Percentiles rank a stretch among this genome's conserved stretches.
phyloP scores from a whole-genome alignment of 257 asterid species.

The Solanum pimpinellifolium region DNA sequence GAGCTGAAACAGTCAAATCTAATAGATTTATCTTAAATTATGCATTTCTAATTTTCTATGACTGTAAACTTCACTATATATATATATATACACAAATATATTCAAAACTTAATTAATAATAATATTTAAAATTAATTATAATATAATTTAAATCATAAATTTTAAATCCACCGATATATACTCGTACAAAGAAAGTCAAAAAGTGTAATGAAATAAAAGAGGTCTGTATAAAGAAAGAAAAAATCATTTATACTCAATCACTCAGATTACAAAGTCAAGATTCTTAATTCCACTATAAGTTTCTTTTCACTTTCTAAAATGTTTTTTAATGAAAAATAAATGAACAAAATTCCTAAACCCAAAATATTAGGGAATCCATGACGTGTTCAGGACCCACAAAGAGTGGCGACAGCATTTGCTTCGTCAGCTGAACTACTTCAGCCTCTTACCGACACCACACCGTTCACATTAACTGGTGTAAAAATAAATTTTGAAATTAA shows the following conservation, averaged over 20 bases:
- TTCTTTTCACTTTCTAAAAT: not conserved
- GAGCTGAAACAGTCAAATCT: not conserved
- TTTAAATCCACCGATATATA: not conserved
- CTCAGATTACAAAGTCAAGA: not conserved
- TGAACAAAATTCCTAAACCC: not conserved
- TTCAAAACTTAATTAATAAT: no score
- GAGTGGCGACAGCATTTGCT: not conserved
- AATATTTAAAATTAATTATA: not conserved
- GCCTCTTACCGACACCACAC: not conserved
- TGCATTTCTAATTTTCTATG: no score
- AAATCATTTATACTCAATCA: not conserved
- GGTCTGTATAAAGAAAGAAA: not conserved
- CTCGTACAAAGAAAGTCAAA: not conserved
- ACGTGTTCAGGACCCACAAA: not conserved
- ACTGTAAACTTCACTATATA: no score
- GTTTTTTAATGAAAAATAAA: not conserved
- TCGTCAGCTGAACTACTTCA: not conserved
- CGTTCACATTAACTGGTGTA: not conserved
- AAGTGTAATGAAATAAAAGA: not conserved
- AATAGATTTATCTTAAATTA: not conserved
- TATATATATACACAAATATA: no score
- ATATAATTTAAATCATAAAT: not conserved
- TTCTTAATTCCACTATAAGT: not conserved
- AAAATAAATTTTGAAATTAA: fast-evolving
- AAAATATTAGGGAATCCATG: not conserved